Evolutionary conservation across 208 protist genomes (phyloP), one percentile per base, ranked within the genome.

Genomic region (Crithidia mellificae): DNA sequence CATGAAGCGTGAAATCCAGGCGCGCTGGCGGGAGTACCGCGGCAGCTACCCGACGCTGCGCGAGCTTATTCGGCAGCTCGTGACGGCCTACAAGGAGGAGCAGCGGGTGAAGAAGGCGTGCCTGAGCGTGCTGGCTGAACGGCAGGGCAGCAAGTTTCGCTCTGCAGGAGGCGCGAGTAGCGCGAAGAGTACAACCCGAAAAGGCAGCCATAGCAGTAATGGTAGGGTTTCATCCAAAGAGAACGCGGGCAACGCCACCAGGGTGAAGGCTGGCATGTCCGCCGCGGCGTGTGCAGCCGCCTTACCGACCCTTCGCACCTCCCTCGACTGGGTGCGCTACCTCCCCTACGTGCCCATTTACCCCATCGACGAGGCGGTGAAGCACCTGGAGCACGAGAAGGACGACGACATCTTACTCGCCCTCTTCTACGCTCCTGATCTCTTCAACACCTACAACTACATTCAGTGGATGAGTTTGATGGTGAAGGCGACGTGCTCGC

Each of bases 391-490:
- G 32, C 63, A 81, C 38, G 65, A 71, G 17, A 22, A 73, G 19
- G 72, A 81, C 69, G 50, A 71, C 22, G 67, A 78, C 52, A 71
- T 67, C 34, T 39, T 73, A 6, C 47, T 90, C 6, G 63, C 72
- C 3, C 68, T 90, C 27, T 73, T 90, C 57, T 90, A 90, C 68
- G 80, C 84, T 3, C 84, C 84, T 2, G 65, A 90, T 34, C 17
- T 84, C 1, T 90, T 90, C 61, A 80, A 74, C 17, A 57, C 74
- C 34, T 78, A 80, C 72, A 78, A 90, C 58, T 90, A 83, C 59
- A 55, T 77, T 3, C 77, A 80, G 50, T 78, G 77, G 77, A 68
- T 90, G 2, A 24, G 59, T 24, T 34, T 83, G 15, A 68, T 74
- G 72, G 72, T 76, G 36, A 62, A 68, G 24, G 27, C 72, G 0